A percentile compares a stretch with the other conserved stretches of the same genome.
Evolutionary conservation across 148 eudicot species (phyloP).

Genomic region (Camellia lanceoleosa): DNA sequence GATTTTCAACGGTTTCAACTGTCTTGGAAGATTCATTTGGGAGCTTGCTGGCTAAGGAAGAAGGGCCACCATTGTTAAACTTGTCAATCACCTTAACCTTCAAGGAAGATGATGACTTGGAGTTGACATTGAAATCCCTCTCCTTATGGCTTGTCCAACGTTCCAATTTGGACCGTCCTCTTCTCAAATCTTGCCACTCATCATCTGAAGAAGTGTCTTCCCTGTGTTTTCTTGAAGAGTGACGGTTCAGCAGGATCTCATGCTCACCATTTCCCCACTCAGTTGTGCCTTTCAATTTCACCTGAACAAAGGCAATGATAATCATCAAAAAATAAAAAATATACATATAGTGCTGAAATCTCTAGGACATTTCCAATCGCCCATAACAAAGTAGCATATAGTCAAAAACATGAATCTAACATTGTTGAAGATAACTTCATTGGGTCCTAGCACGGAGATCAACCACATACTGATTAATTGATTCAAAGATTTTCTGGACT

Average conservation of each 20-base stretch:
- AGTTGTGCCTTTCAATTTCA: conserved; percentile 40
- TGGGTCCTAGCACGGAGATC: neutral
- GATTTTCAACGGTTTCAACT: conserved; percentile 32
- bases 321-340: neutral
- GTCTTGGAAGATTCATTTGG: conserved; percentile 31
- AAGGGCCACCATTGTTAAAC: conserved; percentile 32
- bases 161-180: conserved; percentile 91
- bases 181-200: conserved; percentile 62
- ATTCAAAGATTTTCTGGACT: neutral
- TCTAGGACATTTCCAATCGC: neutral
- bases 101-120: conserved; percentile 44
- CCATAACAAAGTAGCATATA: neutral
- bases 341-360: neutral
- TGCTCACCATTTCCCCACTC: conserved; percentile 39
- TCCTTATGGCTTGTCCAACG: conserved; percentile 97
- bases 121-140: conserved; percentile 41
- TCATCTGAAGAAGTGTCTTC: conserved; percentile 74
- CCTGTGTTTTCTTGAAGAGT: conserved; percentile 31
- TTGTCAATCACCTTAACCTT: conserved; percentile 39
- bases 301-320: conserved; percentile 43
- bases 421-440: neutral
- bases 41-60: conserved; percentile 31
- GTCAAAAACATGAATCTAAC: neutral
- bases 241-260: conserved; percentile 34
- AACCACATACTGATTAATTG: neutral